Base-by-base conservation (phyloP, 257 asterid species). In the Striga asiatica region DNA sequence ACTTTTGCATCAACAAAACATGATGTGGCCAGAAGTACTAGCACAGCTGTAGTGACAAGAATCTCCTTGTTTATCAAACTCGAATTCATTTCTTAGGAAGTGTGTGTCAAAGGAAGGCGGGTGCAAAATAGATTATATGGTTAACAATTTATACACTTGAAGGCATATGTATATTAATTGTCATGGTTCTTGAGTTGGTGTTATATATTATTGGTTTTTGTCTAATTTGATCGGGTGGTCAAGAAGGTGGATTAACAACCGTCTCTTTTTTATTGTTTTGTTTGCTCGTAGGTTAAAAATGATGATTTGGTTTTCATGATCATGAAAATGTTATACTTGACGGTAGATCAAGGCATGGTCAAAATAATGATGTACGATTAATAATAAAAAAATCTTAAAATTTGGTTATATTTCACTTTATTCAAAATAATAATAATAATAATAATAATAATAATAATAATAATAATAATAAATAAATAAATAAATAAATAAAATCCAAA, bases 201-300 rank as follows among this genome's bases (percentile, higher is more conserved):
- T n/a, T n/a, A n/a, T n/a, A n/a, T n/a, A n/a, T n/a, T n/a, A n/a
- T 1, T 54, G 32, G 64, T 28, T 21, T 14, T 24, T 60, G 7
- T 43, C 3, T 19, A 37, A 16, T 38, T 56, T 17, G 19, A 56
- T 29, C 34, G 21, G n/a, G 8, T 49, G 17, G 37, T 12, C 57
- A 71, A 71, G 73, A 62, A 37, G 41, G 28, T 66, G 63, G 27
- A 42, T 37, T 12, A 67, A 4, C 65, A 53, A 54, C 59, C 69
- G n/a, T 41, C 35, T 64, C 71, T 37, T 61, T 67, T 55, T 46
- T 1, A 8, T 4, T 5, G 10, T 5, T 42, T n/a, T n/a, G n/a
- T n/a, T n/a, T n/a, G n/a, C n/a, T n/a, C n/a, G n/a, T n/a, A n/a
- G n/a, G n/a, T n/a, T n/a, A n/a, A n/a, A n/a, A n/a, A n/a, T n/a